These are phyloP conservation scores for Leptographium lundbergii DNA, from an alignment of 2,329 filamentous ascomycete genomes.

Conservation along the genomic window DNA sequence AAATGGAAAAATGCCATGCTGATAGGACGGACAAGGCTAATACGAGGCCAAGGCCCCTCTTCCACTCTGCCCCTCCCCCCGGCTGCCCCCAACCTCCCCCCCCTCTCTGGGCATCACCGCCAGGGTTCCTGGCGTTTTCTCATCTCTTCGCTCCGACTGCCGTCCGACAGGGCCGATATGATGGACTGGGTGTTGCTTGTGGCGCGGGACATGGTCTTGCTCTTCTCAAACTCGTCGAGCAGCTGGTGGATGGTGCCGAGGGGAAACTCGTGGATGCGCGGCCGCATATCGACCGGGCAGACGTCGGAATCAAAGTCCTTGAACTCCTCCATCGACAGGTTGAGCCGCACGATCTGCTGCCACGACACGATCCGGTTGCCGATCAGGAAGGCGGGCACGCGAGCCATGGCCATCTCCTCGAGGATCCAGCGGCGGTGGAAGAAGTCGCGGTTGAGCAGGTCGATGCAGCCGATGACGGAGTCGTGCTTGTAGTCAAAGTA, in stretches of 20 bases:
- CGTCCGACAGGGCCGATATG: too few species aligned
- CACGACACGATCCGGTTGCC: background rate
- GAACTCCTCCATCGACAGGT: slow-evolving; percentile 1
- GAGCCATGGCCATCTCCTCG: slow-evolving; percentile 1
- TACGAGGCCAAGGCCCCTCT: too few species aligned
- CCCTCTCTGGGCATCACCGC: too few species aligned
- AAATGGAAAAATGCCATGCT: too few species aligned
- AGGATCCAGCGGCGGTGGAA: background rate
- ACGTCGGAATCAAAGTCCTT: background rate
- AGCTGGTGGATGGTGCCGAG: background rate
- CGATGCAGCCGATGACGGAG: background rate
- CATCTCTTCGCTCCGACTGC: too few species aligned
- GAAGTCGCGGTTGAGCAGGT: background rate
- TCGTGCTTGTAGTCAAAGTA: background rate
- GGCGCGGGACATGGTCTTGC: background rate
- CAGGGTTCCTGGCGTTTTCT: too few species aligned
- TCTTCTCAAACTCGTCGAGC: background rate
- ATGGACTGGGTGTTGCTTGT: too few species aligned
- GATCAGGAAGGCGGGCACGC: background rate
- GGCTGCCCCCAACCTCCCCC: too few species aligned
- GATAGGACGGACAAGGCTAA: too few species aligned
- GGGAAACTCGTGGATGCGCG: background rate
- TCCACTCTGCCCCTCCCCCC: too few species aligned
- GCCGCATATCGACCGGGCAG: background rate
- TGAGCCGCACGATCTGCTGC: slow-evolving; percentile 1